Conservation (phyloP, 2,329 filamentous ascomycete species). For the Zopfia rhizophila region DNA sequence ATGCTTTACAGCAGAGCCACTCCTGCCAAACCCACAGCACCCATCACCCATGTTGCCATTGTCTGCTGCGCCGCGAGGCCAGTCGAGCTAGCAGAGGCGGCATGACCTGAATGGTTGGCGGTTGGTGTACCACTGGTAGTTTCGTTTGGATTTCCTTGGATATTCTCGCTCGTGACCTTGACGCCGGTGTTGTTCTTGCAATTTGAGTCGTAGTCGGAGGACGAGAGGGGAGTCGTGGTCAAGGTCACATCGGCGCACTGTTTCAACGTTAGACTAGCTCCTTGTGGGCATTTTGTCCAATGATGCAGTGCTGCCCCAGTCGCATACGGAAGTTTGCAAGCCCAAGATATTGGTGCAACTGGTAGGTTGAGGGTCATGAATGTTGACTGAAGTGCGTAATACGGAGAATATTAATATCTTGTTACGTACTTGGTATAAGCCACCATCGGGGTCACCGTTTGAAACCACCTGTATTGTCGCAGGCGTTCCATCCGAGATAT, state of each 20-base stretch:
- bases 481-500: constrained; percentile 68
- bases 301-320: too few relatives aligned
- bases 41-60: constrained; percentile 45
- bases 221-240: constrained; percentile 60
- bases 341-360: constrained; percentile 7
- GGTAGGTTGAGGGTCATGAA: not conserved
- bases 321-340: too few relatives aligned
- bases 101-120: constrained; percentile 21
- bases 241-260: constrained; percentile 81
- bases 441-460: constrained; percentile 65
- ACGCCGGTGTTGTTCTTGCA: constrained; percentile 71
- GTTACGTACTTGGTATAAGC: constrained; percentile 70
- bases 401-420: not conserved
- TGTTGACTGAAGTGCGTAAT: not conserved
- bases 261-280: constrained; percentile 2
- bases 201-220: constrained; percentile 55
- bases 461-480: constrained; percentile 77
- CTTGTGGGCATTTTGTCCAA: too few relatives aligned
- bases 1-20: constrained; percentile 37
- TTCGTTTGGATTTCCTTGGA: constrained; percentile 60
- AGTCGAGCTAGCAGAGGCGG: constrained; percentile 23
- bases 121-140: constrained; percentile 50
- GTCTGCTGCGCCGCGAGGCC: constrained; percentile 44
- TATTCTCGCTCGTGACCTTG: constrained; percentile 52
- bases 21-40: constrained; percentile 46